These are phyloP conservation scores for Penicillium italicum DNA, from an alignment of 2,329 filamentous ascomycete genomes.

Conservation along the genomic window DNA sequence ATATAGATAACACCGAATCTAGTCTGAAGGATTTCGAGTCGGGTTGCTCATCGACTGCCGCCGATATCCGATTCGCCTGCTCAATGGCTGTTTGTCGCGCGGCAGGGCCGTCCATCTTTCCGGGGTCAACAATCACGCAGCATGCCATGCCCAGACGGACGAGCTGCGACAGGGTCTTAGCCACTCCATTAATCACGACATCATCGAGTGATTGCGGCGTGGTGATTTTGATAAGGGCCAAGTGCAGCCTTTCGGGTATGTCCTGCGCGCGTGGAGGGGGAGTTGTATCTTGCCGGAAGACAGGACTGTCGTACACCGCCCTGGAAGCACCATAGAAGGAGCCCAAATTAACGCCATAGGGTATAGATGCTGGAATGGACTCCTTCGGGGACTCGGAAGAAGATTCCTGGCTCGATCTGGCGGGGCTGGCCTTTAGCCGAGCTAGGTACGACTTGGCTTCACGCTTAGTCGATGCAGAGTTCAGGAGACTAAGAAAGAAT, in stretches of 20 bases:
- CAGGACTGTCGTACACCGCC: constrained; percentile 57
- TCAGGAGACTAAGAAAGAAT: constrained; percentile 80
- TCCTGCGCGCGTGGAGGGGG: constrained; percentile 39
- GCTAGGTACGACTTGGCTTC: constrained; percentile 90
- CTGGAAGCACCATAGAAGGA: constrained; percentile 57
- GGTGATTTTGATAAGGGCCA: constrained; percentile 82
- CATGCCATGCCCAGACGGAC: constrained; percentile 76
- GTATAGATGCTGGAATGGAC: constrained; percentile 13
- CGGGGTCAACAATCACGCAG: constrained; percentile 74
- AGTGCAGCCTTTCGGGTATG: constrained; percentile 57
- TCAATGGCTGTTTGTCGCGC: constrained; percentile 51
- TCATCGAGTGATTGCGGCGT: constrained; percentile 69
- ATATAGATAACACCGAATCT: constrained; percentile 52
- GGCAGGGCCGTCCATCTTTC: constrained; percentile 43
- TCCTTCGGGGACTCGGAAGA: constrained; percentile 25
- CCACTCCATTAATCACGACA: constrained; percentile 67
- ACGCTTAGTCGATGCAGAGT: constrained; percentile 84
- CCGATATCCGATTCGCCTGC: constrained; percentile 70
- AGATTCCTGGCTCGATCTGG: constrained; percentile 34
- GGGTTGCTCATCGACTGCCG: constrained; percentile 67
- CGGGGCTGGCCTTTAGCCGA: constrained; percentile 62
- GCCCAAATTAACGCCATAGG: constrained; percentile 58
- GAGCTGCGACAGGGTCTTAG: constrained; percentile 78
- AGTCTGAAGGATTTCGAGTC: constrained; percentile 66
- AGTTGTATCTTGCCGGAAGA: constrained; percentile 55